phyloP scores from a whole-genome alignment of 164 flowering plant species.

The Euptelea pleiosperma region DNA sequence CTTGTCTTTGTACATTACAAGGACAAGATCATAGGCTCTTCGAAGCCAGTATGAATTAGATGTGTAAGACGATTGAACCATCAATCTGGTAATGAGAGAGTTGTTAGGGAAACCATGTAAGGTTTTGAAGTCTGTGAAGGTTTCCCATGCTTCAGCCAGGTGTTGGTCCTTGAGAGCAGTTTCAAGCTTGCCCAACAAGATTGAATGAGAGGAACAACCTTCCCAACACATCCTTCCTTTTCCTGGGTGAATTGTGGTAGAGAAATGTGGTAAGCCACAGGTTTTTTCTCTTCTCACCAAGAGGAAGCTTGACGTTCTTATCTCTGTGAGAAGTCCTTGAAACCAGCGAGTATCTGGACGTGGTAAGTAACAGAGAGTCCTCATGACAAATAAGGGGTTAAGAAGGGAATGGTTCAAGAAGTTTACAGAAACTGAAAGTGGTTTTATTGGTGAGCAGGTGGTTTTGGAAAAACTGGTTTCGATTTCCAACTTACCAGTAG shows the following conservation, averaged over 20 bases:
- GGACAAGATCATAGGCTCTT: conserved; percentile 57
- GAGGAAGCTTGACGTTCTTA: too few species aligned
- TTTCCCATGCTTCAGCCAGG: conserved; percentile 62
- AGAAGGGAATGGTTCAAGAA: too few species aligned
- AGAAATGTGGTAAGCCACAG: conserved; percentile 12
- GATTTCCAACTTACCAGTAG: too few species aligned
- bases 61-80: conserved; percentile 56
- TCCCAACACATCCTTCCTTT: conserved; percentile 24
- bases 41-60: conserved; percentile 44
- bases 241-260: conserved; percentile 16
- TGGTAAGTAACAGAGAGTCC: too few species aligned
- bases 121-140: conserved; percentile 46
- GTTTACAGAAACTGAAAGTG: too few species aligned
- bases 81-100: conserved; percentile 33
- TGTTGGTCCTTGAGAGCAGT: conserved; percentile 40
- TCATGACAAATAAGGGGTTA: too few species aligned
- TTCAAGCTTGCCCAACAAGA: conserved; percentile 55
- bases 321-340: too few species aligned
- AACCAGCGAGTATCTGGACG: too few species aligned
- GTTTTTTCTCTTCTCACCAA: too few species aligned
- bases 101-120: conserved; percentile 56
- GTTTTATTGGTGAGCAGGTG: too few species aligned
- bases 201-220: conserved; percentile 37
- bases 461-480: too few species aligned
- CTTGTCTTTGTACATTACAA: conserved; percentile 34